Evolutionary conservation across 2,329 filamentous ascomycete genomes (phyloP), one percentile per base, ranked within the genome.

Genomic region (Colletotrichum australisinense): DNA sequence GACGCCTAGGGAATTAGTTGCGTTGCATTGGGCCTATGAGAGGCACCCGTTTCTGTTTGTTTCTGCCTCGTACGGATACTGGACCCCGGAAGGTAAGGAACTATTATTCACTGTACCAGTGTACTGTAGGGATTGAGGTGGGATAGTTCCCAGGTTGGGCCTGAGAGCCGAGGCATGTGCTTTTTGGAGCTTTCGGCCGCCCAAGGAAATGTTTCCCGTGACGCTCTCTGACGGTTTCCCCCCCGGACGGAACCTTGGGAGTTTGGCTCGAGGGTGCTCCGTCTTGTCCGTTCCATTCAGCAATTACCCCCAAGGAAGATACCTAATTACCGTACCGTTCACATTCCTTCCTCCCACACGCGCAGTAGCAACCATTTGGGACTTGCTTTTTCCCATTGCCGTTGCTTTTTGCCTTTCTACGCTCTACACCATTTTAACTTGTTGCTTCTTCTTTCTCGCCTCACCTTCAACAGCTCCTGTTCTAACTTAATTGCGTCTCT

Each of bases 81-180:
- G 63, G 57, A 19, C 42, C 38, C 38, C 38, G 38, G 5, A 16
- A 42, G 38, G 32, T 32, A 30, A 30, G 30, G 30, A 30, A 30
- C 30, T 30, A 30, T 30, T 30, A n/a, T n/a, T n/a, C n/a, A n/a
- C n/a, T n/a, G n/a, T n/a, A n/a, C n/a, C 30, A 30, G 7, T 30
- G 30, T 30, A 9, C 38, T 42, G 4, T 4, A 9, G n/a, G 32
- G 58, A 24, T 19, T 35, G 42, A 7, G 7, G 19, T 60, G 56
- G 16, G 19, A 49, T 49, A 46, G 3, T 49, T n/a, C 26, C 19
- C 42, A n/a, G 19, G 42, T 49, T 49, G 42, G 42, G 19, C 56
- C 63, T 63, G 64, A 53, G 42, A 73, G 73, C 73, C 73, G 73
- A 74, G 73, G 73, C 73, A 74, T 69, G 69, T 74, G 69, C 73